phyloP scores from a whole-genome alignment of 2,329 filamentous ascomycete species.

The Talaromyces sp. region DNA sequence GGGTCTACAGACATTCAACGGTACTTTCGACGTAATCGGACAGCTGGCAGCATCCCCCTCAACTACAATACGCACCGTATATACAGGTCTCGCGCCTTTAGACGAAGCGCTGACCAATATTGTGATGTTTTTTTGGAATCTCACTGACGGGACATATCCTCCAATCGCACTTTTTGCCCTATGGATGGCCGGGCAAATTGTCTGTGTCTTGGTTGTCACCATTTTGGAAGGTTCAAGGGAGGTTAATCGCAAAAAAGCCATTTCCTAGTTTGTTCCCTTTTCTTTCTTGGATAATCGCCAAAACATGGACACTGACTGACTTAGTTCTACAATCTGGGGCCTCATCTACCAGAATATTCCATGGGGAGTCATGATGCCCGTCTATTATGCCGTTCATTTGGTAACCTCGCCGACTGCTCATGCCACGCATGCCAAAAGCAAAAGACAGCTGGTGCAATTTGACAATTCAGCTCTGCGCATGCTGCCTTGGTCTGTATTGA shows the following conservation, averaged over 20 bases:
- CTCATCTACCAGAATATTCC: background rate
- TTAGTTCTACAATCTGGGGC: background rate
- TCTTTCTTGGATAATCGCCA: background rate
- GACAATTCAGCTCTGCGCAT: background rate
- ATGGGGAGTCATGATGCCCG: background rate
- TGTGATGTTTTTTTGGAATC: background rate
- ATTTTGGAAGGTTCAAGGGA: background rate
- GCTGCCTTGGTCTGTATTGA: background rate
- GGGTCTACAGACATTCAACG: background rate
- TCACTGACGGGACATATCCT: background rate
- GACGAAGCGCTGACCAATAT: background rate
- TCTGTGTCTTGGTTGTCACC: background rate
- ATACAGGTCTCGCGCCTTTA: background rate
- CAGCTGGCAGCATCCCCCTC: background rate
- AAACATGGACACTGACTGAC: background rate
- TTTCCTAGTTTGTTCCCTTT: background rate
- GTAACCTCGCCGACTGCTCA: background rate
- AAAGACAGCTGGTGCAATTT: background rate
- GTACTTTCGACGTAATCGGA: background rate
- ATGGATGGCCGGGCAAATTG: background rate
- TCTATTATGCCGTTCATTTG: background rate
- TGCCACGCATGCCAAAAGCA: background rate
- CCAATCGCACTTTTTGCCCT: background rate
- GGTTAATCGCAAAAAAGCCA: background rate
- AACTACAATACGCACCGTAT: background rate